Base-by-base conservation (phyloP, 2,329 filamentous ascomycete species). In the Aurifilum marmelostoma region DNA sequence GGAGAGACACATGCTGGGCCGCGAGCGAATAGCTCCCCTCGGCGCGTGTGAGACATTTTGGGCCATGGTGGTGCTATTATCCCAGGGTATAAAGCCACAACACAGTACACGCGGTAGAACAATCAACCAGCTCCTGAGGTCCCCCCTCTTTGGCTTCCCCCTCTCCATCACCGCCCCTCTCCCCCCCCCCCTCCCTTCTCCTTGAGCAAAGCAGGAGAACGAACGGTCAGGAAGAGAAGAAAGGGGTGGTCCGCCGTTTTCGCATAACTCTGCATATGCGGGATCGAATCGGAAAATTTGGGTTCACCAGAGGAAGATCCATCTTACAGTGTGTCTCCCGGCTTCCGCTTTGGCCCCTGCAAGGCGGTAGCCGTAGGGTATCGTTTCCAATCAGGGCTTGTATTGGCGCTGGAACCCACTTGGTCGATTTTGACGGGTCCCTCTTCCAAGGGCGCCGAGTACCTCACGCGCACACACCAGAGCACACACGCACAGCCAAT, bases 301-400 rank as follows among this genome's bases (percentile, higher is more conserved):
- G 56, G 6, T 21, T 34, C 43, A 47, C 43, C 7, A 47, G 43
- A n/a, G 43, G n/a, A 47, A n/a, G n/a, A 47, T n/a, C 43, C 29
- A 37, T 59, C 32, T 37, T 5, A 37, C 56, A 37, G 18, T 59
- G 32, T 59, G 18, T 16, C 54, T 56, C 52, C 52, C 56, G 56
- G 32, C 56, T 59, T 37, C 56, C 56, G 56, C 56, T 27, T n/a
- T 34, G 18, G 56, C 56, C 56, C 56, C 56, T 59, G 56, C 56
- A 63, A 9, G 29, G 61, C 61, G 61, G 61, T 63, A 63, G 61
- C 61, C 61, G 61, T 63, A 47, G 61, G 61, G 29, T 63, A 63
- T 63, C 61, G 61, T 50, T 63, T 37, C 61, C 61, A 63, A 63
- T 63, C 61, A 63, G 41, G 41, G 27, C 11, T 24, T 29, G 39